phyloP scores from a whole-genome alignment of 495 filamentous ascomycete genomes.

The Aspergillus taichungensis region DNA sequence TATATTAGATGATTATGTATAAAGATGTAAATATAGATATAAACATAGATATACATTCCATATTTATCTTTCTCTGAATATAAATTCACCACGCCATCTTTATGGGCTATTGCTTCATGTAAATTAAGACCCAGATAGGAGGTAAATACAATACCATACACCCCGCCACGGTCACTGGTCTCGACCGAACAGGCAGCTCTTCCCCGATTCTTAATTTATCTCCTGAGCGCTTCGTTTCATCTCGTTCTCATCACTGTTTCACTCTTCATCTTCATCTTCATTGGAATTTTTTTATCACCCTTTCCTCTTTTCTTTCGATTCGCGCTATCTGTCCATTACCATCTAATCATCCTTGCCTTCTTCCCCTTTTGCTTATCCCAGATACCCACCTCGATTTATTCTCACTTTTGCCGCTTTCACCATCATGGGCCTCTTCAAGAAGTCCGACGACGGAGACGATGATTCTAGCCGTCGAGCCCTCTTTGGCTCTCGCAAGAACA shows the following conservation, averaged over 20 bases:
- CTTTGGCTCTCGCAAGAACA: slow-evolving; percentile 54
- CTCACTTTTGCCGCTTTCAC: slow-evolving; percentile 3
- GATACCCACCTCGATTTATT: slow-evolving; percentile 6
- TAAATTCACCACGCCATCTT: too few relatives aligned
- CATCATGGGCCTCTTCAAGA: slow-evolving; percentile 58
- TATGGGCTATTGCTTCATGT: too few relatives aligned
- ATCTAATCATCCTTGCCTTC: background rate
- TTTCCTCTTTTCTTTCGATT: slow-evolving; percentile 7
- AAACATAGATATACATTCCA: too few relatives aligned
- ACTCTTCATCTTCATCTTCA: slow-evolving; percentile 1
- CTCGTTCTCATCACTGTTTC: slow-evolving; percentile 6
- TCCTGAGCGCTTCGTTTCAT: slow-evolving; percentile 1
- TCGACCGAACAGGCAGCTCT: too few relatives aligned
- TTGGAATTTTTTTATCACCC: slow-evolving; percentile 1
- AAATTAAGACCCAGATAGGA: too few relatives aligned
- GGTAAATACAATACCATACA: too few relatives aligned
- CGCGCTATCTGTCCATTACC: slow-evolving; percentile 2
- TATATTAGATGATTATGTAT: too few relatives aligned
- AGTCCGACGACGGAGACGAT: slow-evolving; percentile 50
- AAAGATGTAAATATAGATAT: too few relatives aligned
- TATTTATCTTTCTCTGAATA: too few relatives aligned
- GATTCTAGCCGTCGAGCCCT: slow-evolving; percentile 52
- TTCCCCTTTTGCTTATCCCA: slow-evolving; percentile 1
- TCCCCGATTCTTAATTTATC: too few relatives aligned
- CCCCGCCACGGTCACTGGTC: too few relatives aligned